Evolutionary conservation across 768 basidiomycete genomes (phyloP), one percentile per base, ranked within the genome.

Genomic region (Lactarius quietus): DNA sequence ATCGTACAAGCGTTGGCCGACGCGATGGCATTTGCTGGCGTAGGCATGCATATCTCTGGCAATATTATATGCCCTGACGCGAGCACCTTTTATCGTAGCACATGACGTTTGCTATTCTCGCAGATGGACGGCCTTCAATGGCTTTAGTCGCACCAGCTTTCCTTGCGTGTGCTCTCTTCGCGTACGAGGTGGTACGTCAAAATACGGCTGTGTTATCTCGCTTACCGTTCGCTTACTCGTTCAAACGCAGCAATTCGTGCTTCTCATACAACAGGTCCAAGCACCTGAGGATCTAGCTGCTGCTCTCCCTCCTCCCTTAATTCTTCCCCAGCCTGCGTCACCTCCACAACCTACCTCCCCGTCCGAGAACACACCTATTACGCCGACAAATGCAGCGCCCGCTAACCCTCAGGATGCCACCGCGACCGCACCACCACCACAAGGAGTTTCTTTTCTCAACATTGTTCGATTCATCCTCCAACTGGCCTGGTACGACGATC

Each of bases 121-220:
- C 90, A 3, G 90, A 95, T 66, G 93, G 93, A 51, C 79, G 87
- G 35, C 84, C 92, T 2, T 93, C 92, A 1, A 75, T 96, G 28
- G 87, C 92, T 1, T 80, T 95, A 29, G 81, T 95, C 45, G 89
- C 89, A 0, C 93, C 94, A 1, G 92, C 92, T 0, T 95, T 94
- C 71, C 72, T 95, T 29, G 88, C 91, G 14, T 89, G 90, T 62
- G 79, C 92, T 6, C 76, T 93, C 28, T 88, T 95, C 73, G 80
- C 92, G 14, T 86, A 92, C 66, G 89, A 95, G 79, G 88, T 90
- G 43, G 94, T 94, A 72, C 72, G 86, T 43, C 23, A 36, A 33
- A n/a, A 12, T 15, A 15, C 26, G 3, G n/a, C 10, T 35, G 12
- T 60, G 31, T 35, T n/a, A 31, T 55, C 28, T 48, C 6, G 39